Conservation (phyloP, 2,329 filamentous ascomycete genomes). For the Dryadomyces quercus-mongolicae region DNA sequence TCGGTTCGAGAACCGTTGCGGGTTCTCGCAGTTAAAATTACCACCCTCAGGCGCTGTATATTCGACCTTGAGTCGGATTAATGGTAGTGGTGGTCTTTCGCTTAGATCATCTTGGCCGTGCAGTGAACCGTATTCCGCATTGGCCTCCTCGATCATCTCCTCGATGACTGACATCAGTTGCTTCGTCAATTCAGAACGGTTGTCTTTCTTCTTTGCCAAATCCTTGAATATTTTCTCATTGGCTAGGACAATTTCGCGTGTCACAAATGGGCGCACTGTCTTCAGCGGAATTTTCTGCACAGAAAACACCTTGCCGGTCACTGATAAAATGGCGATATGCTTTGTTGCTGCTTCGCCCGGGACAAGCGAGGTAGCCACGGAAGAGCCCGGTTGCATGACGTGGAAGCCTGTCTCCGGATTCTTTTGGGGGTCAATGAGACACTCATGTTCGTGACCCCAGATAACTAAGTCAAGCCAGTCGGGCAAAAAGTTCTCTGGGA, state of each 20-base stretch:
- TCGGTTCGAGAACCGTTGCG: slow-evolving; percentile 87
- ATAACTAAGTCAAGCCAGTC: slow-evolving; percentile 84
- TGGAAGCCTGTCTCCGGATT: slow-evolving; percentile 87
- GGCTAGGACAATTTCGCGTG: slow-evolving; percentile 65
- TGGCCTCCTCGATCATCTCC: slow-evolving; percentile 77
- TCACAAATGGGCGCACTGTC: slow-evolving; percentile 82
- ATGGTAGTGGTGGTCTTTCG: slow-evolving; percentile 58
- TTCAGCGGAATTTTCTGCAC: slow-evolving; percentile 74
- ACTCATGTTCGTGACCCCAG: slow-evolving; percentile 98
- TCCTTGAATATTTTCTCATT: slow-evolving; percentile 66
- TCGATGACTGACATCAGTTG: slow-evolving; percentile 69
- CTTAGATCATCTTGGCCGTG: slow-evolving; percentile 50
- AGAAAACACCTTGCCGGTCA: slow-evolving; percentile 73
- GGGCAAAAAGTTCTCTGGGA: slow-evolving; percentile 86
- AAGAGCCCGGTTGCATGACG: slow-evolving; percentile 96
- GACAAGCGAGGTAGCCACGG: slow-evolving; percentile 83
- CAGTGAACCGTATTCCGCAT: slow-evolving; percentile 65
- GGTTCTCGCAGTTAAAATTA: slow-evolving; percentile 83
- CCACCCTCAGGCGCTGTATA: slow-evolving; percentile 76
- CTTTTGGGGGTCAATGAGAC: slow-evolving; percentile 68
- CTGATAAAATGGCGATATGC: slow-evolving; percentile 73
- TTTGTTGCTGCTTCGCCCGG: slow-evolving; percentile 85
- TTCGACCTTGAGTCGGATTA: slow-evolving; percentile 85
- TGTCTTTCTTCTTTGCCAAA: slow-evolving; percentile 70
- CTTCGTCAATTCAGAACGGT: slow-evolving; percentile 66